Conservation (phyloP, 768 basidiomycete genomes). For the Lanmaoa rubissima region DNA sequence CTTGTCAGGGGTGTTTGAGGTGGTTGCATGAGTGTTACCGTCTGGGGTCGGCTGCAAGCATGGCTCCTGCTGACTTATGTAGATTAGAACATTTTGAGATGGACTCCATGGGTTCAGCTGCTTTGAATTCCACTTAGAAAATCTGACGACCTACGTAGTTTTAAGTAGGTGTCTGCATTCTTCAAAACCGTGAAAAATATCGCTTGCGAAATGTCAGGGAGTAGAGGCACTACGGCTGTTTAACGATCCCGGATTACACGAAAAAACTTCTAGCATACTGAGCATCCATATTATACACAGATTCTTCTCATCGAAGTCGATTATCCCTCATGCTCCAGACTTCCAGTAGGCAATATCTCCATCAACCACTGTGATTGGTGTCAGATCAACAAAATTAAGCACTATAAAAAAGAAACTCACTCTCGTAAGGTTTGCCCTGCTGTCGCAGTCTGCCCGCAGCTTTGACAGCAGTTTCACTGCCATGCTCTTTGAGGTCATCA, state of each 20-base stretch:
- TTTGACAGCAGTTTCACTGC: constrained; percentile 88
- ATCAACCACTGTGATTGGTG: constrained; percentile 59
- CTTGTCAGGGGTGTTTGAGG: neutral
- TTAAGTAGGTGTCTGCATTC: neutral
- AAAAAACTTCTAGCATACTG: constrained; percentile 11
- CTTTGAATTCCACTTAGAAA: neutral
- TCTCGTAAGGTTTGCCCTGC: constrained; percentile 96
- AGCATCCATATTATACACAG: constrained; percentile 9
- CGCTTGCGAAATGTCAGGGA: neutral
- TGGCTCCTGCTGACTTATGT: neutral
- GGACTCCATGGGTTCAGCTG: neutral
- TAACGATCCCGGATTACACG: constrained; percentile 9
- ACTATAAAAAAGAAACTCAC: constrained; percentile 42
- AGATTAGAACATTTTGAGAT: neutral
- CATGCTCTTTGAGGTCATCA: constrained; percentile 86
- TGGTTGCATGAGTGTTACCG: neutral
- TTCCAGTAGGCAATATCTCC: constrained; percentile 96
- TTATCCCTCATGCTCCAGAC: constrained; percentile 47
- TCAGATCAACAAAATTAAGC: constrained; percentile 4
- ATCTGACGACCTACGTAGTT: neutral
- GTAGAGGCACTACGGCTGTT: neutral
- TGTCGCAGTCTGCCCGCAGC: constrained; percentile 93
- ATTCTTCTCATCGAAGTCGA: neutral
- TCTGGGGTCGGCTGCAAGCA: neutral
- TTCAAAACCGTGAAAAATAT: neutral